Evolutionary conservation across 2,329 filamentous ascomycete species (phyloP).

Genomic region (Aschersonia sp.): DNA sequence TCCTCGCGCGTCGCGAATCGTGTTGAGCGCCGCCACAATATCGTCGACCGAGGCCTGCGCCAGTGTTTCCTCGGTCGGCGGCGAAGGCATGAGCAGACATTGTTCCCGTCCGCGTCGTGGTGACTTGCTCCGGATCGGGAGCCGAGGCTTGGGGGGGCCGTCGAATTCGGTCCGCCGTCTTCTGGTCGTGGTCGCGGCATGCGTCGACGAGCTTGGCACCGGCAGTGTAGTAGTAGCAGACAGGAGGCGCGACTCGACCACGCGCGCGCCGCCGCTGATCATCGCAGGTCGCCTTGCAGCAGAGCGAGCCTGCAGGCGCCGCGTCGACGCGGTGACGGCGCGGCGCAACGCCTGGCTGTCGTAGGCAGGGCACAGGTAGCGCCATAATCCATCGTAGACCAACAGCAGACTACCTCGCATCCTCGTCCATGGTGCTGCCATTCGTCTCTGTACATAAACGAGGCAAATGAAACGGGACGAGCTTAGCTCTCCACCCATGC

Average conservation of each 20-base stretch:
- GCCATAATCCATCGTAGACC: constrained; percentile 45
- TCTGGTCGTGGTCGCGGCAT: too few species aligned
- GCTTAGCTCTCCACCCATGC: not conserved
- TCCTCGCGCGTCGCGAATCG: constrained; percentile 10
- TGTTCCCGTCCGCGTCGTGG: constrained; percentile 1
- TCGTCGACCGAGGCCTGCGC: constrained; percentile 8
- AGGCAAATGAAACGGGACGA: not conserved
- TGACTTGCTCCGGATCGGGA: not conserved
- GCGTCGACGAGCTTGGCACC: too few species aligned
- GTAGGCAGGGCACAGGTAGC: constrained; percentile 44
- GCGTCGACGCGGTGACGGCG: constrained; percentile 9
- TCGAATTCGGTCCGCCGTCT: too few species aligned
- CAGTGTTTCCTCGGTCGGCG: constrained; percentile 9
- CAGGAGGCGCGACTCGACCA: not conserved
- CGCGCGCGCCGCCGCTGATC: not conserved
- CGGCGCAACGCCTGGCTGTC: constrained; percentile 23
- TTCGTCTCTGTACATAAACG: too few species aligned
- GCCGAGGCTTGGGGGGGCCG: too few species aligned
- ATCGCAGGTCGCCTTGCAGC: too few species aligned
- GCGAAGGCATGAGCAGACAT: constrained; percentile 7
- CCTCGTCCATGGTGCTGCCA: not conserved
- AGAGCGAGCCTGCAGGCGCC: too few species aligned
- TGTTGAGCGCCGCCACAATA: constrained; percentile 13
- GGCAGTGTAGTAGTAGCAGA: too few species aligned
- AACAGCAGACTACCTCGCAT: constrained; percentile 21